A percentile compares a stretch with the other conserved stretches of the same genome.
Conservation (phyloP, 148 eudicot genomes). For the Persicaria tinctoria region DNA sequence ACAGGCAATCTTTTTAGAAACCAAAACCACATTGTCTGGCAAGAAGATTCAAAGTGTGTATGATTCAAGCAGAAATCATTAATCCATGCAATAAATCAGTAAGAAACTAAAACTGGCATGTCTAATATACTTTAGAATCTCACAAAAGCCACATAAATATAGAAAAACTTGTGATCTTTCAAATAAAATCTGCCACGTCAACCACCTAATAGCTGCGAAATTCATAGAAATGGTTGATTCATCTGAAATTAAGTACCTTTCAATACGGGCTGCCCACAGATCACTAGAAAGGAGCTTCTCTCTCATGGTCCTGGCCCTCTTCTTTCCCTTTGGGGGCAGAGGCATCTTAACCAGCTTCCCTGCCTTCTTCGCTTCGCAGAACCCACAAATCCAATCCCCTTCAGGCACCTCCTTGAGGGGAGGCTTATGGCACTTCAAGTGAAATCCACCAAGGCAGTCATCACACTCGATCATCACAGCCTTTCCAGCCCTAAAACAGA, state of each 20-base stretch:
- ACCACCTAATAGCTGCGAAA: neutral
- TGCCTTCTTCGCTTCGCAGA: constrained; percentile 55
- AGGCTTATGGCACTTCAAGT: constrained; percentile 86
- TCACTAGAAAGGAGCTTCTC: constrained; percentile 90
- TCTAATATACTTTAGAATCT: neutral
- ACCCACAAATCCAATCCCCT: constrained; percentile 89
- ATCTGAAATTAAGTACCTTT: constrained; percentile 39
- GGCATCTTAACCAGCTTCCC: constrained; percentile 62
- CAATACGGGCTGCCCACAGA: constrained; percentile 88
- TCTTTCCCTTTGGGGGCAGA: constrained; percentile 61
- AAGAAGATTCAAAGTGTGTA: neutral
- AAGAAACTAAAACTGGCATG: neutral
- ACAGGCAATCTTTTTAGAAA: neutral
- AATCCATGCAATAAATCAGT: neutral
- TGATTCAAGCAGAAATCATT: neutral
- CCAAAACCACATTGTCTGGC: neutral
- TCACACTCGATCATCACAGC: constrained; percentile 84
- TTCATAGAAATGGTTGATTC: neutral
- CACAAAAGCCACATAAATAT: neutral
- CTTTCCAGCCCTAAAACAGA: constrained; percentile 61
- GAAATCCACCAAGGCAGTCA: constrained; percentile 88
- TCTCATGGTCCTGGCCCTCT: constrained; percentile 58
- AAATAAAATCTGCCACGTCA: neutral
- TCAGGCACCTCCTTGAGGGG: constrained; percentile 78
- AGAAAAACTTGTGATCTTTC: neutral